These are phyloP conservation scores for Trypanosoma vivax DNA, from an alignment of 208 protist species.

Conservation along the genomic window DNA sequence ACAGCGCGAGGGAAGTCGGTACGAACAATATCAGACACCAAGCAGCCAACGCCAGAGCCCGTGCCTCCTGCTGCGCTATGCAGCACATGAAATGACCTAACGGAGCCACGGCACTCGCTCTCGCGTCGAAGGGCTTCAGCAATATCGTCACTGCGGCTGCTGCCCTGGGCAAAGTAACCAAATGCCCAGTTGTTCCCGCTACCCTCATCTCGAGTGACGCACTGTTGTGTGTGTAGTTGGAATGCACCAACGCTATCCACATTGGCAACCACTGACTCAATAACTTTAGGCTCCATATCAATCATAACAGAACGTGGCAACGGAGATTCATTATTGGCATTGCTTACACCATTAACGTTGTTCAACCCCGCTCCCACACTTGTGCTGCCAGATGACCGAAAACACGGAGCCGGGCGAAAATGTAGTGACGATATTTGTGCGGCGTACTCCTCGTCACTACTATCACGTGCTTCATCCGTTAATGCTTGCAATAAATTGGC, in stretches of 20 bases:
- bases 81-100: slow-evolving; percentile 63
- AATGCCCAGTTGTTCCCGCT: slow-evolving; percentile 91
- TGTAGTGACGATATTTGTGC: slow-evolving; percentile 41
- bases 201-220: slow-evolving; percentile 60
- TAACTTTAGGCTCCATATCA: slow-evolving; percentile 89
- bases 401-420: slow-evolving; percentile 45
- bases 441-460: slow-evolving; percentile 42
- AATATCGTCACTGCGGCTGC: slow-evolving; percentile 43
- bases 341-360: not conserved
- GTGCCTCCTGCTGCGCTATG: slow-evolving; percentile 88
- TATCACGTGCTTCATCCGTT: slow-evolving; percentile 38
- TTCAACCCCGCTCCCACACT: no score
- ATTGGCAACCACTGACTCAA: slow-evolving; percentile 20
- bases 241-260: slow-evolving; percentile 20
- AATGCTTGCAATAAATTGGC: slow-evolving; percentile 58
- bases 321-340: slow-evolving; percentile 12
- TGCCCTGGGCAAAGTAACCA: slow-evolving; percentile 70
- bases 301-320: slow-evolving; percentile 78
- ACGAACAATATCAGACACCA: slow-evolving; percentile 65
- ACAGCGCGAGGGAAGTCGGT: slow-evolving; percentile 45
- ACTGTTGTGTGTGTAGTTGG: slow-evolving; percentile 48
- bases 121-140: slow-evolving; percentile 68
- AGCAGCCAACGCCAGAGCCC: slow-evolving; percentile 79
- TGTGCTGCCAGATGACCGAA: no score
- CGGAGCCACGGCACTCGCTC: slow-evolving; percentile 54